Base-by-base conservation (phyloP, 805 yeast species). In the Brettanomyces nanus region DNA sequence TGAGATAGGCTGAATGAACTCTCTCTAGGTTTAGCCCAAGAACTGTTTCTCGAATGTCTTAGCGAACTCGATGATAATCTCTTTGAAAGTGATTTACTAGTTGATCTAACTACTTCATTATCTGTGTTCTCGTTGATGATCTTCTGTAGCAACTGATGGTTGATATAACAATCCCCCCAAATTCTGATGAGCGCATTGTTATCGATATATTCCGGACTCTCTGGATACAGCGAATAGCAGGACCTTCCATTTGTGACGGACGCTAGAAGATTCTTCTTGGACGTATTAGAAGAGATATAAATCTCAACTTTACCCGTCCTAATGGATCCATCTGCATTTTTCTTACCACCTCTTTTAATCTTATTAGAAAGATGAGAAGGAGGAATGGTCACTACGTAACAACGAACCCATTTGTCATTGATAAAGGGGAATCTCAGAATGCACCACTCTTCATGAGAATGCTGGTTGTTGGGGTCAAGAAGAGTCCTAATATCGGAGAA, bases 401-500 rank as follows among this genome's bases (percentile, higher is more conserved):
- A 74, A 46, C 70, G 66, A 23, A 74, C 51, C 85, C 85, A 79
- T 49, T 73, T 71, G 45, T 67, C 66, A 33, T 75, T 69, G 31
- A 75, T 60, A 42, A 71, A 74, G 9, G 80, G 80, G 46, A 78
- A 69, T 41, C 81, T 61, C 45, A 79, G 53, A 49, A 75, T 72
- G 52, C 77, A 73, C 82, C 83, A 77, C 48, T 79, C 85, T 33
- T 59, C 69, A 4, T 66, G 50, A 45, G 61, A 69, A 6, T 33
- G 35, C 36, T 63, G 57, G 42, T 73, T 65, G 42, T 66, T 69
- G 31, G 71, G 71, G 4, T 75, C 68, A 44, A 79, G 59, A 15
- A 79, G 59, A 2, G 78, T 73, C 47, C 77, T 75, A 30, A 77
- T 65, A 51, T 79, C 86, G 3, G 72, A 64, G 39, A 79, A 63